Evolutionary conservation across 495 filamentous ascomycete species (phyloP), one percentile per base, ranked within the genome.

Genomic region (Aspergillus cristatus): DNA sequence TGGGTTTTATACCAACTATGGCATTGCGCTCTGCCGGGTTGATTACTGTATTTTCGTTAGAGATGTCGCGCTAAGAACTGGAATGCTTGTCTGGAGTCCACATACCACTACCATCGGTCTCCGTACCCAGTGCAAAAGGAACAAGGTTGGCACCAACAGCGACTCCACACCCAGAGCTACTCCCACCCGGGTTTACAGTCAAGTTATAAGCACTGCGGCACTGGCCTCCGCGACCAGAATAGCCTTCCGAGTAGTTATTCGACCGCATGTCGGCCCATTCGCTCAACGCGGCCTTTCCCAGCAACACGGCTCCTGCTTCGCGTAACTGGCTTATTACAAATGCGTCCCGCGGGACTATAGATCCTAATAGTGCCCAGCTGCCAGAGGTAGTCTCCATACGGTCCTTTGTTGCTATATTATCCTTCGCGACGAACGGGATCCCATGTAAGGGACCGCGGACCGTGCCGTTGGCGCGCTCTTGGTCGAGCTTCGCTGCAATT

Each of bases 251-350:
- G 54, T 82, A 83, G 47, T 78, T 68, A 52, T 74, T 81, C 17
- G 66, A 74, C n/a, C 81, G 68, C 76, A 83, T 79, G 46, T 79
- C 75, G 3, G 81, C 81, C 81, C 81, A 86, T 51, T 86, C 82
- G 46, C 72, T 78, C 45, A 87, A 51, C 12, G 74, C 78, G 1
- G 79, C 76, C 50, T 86, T 77, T 18, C 82, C 82, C 24, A 87
- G 53, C 6, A 87, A 63, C 14, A 86, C 52, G 11, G 80, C 82
- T 18, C 82, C 82, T 11, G 75, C 75, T 42, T 72, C 55, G 13
- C 82, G 74, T 22, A 87, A 66, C 22, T 60, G 56, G 18, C 64
- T 40, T 3, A 86, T 74, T 2, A 86, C 78, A 35, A 63, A 50
- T 7, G 81, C 72, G 58, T 86, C 80, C 20, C 77, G 67, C 1